Evolutionary conservation across 176 grass and related monocot species (phyloP).

Genomic region (Otatea glauca): DNA sequence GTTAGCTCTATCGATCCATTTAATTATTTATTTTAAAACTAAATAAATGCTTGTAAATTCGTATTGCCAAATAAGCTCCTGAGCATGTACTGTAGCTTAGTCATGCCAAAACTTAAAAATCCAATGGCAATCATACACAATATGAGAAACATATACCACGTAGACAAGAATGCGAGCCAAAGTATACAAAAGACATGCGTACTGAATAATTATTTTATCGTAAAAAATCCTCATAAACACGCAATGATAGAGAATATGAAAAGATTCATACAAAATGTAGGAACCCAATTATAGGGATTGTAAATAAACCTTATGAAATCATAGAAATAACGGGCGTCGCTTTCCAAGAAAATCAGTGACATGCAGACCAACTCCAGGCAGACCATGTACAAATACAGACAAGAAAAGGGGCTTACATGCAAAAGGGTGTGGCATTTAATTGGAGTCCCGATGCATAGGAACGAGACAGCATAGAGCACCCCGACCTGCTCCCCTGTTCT

Average conservation of each 20-base stretch:
- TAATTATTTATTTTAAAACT: too few species aligned
- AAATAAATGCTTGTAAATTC: too few species aligned
- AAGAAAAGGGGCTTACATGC: background rate
- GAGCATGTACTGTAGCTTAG: too few species aligned
- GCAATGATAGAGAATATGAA: background rate
- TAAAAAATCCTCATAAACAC: background rate
- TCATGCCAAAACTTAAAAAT: too few species aligned
- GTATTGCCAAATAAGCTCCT: too few species aligned
- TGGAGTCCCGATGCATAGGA: background rate
- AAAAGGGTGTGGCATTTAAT: background rate
- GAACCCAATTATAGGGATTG: background rate
- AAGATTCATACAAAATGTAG: too few species aligned
- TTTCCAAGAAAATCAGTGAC: too few species aligned
- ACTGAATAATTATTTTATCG: background rate
- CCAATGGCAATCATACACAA: too few species aligned
- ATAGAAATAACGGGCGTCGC: too few species aligned
- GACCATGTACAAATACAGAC: too few species aligned
- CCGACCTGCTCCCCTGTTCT: background rate
- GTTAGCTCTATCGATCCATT: too few species aligned
- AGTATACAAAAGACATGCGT: background rate
- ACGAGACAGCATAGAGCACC: background rate
- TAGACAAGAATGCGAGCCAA: background rate
- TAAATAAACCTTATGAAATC: background rate
- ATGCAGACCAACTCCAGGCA: too few species aligned
- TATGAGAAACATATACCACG: background rate